Percentiles rank a stretch among this genome's conserved stretches.
phyloP scores from a whole-genome alignment of 441 rosid species.

The Aleurites moluccanus region DNA sequence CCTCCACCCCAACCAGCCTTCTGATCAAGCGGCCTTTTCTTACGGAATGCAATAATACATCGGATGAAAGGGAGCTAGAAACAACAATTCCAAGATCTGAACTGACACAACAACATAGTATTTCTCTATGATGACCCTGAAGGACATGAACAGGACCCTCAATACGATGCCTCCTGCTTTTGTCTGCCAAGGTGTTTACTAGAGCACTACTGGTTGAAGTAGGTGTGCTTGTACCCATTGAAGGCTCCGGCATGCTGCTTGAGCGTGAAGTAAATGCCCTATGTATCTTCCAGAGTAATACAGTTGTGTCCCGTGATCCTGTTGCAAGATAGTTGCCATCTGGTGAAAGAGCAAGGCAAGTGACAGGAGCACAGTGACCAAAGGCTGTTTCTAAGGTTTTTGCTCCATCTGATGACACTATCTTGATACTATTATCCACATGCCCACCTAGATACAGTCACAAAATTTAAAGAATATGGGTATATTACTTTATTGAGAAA shows the following conservation, averaged over 20 bases:
- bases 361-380: constrained; percentile 97
- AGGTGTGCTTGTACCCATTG: constrained; percentile 44
- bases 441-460: constrained; percentile 75
- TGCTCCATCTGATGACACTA: constrained; percentile 87
- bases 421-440: constrained; percentile 88
- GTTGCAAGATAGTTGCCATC: constrained; percentile 89
- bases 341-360: constrained; percentile 91
- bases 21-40: constrained; percentile 90
- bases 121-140: constrained; percentile 79
- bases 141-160: constrained; percentile 97
- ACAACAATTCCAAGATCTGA: constrained; percentile 88
- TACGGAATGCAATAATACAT: constrained; percentile 77
- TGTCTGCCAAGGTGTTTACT: constrained; percentile 57
- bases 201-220: constrained; percentile 45
- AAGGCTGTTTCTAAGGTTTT: constrained; percentile 84
- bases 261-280: constrained; percentile 52
- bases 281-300: constrained; percentile 90
- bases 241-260: constrained; percentile 54
- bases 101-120: constrained; percentile 79
- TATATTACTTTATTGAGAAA: constrained; percentile 1
- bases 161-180: constrained; percentile 58
- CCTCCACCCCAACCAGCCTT: constrained; percentile 75
- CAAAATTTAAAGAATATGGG: constrained; percentile 4
- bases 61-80: constrained; percentile 71
- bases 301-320: constrained; percentile 87